These are phyloP conservation scores for Anisodus acutangulus DNA, from an alignment of 257 asterid genomes.

Conservation along the genomic window DNA sequence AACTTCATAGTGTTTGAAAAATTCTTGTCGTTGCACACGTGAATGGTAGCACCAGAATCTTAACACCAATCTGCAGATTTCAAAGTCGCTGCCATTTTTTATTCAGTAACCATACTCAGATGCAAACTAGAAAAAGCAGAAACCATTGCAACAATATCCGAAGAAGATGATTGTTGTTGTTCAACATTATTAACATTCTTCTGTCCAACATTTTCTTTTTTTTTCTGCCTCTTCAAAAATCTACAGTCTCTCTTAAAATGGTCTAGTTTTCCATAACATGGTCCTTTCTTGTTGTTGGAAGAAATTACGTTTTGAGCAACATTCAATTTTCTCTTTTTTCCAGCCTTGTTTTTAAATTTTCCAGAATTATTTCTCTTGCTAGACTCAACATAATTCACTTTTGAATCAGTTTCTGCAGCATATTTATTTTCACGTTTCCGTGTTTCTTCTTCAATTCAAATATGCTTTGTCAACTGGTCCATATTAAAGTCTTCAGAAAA, in stretches of 20 bases:
- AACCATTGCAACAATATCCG: background rate
- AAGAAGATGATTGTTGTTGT: background rate
- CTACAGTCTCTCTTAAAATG: background rate
- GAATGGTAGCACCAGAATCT: slow-evolving; percentile 23
- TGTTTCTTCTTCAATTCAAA: too few relatives aligned
- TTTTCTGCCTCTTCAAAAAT: background rate
- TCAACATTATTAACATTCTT: background rate
- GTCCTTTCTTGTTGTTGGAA: background rate
- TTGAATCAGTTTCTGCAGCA: too few relatives aligned
- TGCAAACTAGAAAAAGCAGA: background rate
- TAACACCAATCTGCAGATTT: background rate
- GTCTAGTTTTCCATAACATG: background rate
- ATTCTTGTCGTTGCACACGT: background rate
- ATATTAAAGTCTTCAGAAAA: background rate
- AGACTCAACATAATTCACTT: background rate
- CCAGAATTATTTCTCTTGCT: too few relatives aligned
- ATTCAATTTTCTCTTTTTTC: background rate
- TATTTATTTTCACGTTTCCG: too few relatives aligned
- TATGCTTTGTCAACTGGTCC: background rate
- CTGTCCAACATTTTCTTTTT: rapidly evolving
- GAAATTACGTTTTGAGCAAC: too few relatives aligned
- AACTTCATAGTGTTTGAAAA: background rate
- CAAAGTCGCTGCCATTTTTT: background rate
- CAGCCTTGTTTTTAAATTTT: too few relatives aligned
- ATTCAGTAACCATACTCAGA: background rate